Evolutionary conservation across 2,329 filamentous ascomycete genomes (phyloP).

Genomic region (Waltergamsia citrina): DNA sequence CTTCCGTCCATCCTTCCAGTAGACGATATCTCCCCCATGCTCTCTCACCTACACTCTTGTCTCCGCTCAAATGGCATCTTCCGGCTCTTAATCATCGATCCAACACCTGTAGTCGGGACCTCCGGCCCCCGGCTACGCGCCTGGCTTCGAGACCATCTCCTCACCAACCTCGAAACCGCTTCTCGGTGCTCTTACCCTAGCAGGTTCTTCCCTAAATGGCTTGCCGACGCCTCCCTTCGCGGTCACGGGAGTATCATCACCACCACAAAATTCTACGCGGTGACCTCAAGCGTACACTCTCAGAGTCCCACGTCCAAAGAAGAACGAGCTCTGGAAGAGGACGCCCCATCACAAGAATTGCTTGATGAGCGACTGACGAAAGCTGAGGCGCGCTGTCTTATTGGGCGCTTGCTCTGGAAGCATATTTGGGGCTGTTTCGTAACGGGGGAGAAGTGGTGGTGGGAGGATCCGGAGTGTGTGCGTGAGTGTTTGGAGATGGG

Average conservation of each 20-base stretch:
- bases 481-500: slow-evolving; percentile 43
- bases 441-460: slow-evolving; percentile 41
- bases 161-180: slow-evolving; percentile 47
- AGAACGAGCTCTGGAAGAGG: no score
- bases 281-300: slow-evolving; percentile 18
- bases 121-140: slow-evolving; percentile 46
- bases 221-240: slow-evolving; percentile 43
- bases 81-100: slow-evolving; percentile 53
- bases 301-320: not conserved
- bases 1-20: slow-evolving; percentile 26
- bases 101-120: slow-evolving; percentile 44
- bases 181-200: slow-evolving; percentile 52
- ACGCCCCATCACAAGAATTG: no score
- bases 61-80: slow-evolving; percentile 45
- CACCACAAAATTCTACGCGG: slow-evolving; percentile 38
- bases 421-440: slow-evolving; percentile 50
- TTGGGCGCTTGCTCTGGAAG: slow-evolving; percentile 50
- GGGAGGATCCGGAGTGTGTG: slow-evolving; percentile 45
- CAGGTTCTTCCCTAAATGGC: slow-evolving; percentile 47
- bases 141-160: slow-evolving; percentile 54
- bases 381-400: slow-evolving; percentile 38
- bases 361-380: no score
- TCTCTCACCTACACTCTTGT: slow-evolving; percentile 14
- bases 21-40: slow-evolving; percentile 11
- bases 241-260: slow-evolving; percentile 36